Base-by-base conservation (phyloP, 257 asterid species). In the Capsicum pubescens region DNA sequence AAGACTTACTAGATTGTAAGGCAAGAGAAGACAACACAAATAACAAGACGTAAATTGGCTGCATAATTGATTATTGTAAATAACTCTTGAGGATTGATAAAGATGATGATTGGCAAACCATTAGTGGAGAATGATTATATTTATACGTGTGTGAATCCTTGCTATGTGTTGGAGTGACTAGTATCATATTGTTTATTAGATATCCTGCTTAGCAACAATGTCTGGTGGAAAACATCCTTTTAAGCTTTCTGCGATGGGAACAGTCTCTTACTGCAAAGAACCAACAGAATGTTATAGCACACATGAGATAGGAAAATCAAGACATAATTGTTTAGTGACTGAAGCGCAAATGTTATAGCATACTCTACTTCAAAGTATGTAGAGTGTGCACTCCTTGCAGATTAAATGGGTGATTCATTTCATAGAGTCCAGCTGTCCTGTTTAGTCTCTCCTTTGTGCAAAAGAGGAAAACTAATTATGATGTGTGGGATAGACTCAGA, bases 401-500 rank as follows among this genome's bases (percentile, higher is more conserved):
- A 42, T 69, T 32, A 71, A 71, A n/a, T 71, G 8, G n/a, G n/a
- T 26, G 79, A n/a, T 71, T 71, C 79, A 70, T 71, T 71, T 71
- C 36, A 10, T n/a, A 1, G 61, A 77, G 64, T 54, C 26, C 64
- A 54, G 64, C 8, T 26, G 19, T 10, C 32, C 15, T 77, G 32
- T 54, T 54, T 77, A 14, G 26, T 77, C 32, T 32, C 15, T 77
- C 64, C 32, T 54, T 32, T 54, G 50, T 54, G 82, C 61, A 32
- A 4, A 54, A 77, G 7, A 46, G 58, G 79, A 71, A 71, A 46
- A 5, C 26, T 46, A 46, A 44, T 50, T 44, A 19, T 69, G 55
- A 69, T 39, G 55, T 42, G 78, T 42, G 78, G 44, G 5, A 3
- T 39, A 8, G 78, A 39, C 44, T 69, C 42, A 16, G 16, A 32